Percentiles rank a stretch among this genome's conserved stretches.
Conservation (phyloP, 1,284 basidiomycete species). For the Marasmius sp. region DNA sequence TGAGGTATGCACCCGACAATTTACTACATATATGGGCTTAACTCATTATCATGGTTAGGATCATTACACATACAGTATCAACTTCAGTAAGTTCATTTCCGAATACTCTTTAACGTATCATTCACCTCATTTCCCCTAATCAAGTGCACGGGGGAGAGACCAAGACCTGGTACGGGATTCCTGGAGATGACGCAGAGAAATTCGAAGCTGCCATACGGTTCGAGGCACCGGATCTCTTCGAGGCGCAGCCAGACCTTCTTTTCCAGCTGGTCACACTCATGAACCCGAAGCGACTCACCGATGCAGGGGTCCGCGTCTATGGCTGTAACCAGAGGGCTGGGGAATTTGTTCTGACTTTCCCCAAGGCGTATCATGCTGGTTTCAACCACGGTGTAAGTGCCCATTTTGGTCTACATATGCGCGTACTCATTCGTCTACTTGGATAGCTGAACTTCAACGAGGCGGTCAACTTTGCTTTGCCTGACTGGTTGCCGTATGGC, state of each 20-base stretch:
- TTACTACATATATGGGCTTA: constrained; percentile 10
- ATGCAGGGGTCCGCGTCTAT: constrained; percentile 91
- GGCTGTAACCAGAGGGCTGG: constrained; percentile 96
- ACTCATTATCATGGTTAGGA: constrained; percentile 52
- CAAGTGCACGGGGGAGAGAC: constrained; percentile 99
- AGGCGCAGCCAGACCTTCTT: constrained; percentile 94
- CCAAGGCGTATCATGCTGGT: constrained; percentile 97
- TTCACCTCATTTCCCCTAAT: constrained; percentile 12
- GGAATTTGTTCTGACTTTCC: constrained; percentile 97
- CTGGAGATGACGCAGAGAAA: constrained; percentile 90
- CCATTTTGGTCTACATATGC: constrained; percentile 12
- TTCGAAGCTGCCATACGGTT: constrained; percentile 95
- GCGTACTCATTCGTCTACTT: constrained; percentile 14
- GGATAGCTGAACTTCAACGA: constrained; percentile 94
- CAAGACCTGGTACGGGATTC: constrained; percentile 99
- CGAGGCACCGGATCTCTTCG: constrained; percentile 98
- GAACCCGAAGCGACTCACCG: constrained; percentile 86
- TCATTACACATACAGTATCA: constrained; percentile 96
- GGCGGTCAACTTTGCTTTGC: constrained; percentile 98
- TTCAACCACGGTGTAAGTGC: constrained; percentile 93
- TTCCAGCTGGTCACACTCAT: constrained; percentile 98
- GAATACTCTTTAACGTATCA: constrained; percentile 16
- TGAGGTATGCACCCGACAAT: constrained; percentile 58
- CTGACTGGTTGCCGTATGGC: constrained; percentile 91
- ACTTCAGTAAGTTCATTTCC: constrained; percentile 72